Evolutionary conservation across 2,329 filamentous ascomycete species (phyloP), one percentile per base, ranked within the genome.

Genomic region (Talaromyces rugulosus): DNA sequence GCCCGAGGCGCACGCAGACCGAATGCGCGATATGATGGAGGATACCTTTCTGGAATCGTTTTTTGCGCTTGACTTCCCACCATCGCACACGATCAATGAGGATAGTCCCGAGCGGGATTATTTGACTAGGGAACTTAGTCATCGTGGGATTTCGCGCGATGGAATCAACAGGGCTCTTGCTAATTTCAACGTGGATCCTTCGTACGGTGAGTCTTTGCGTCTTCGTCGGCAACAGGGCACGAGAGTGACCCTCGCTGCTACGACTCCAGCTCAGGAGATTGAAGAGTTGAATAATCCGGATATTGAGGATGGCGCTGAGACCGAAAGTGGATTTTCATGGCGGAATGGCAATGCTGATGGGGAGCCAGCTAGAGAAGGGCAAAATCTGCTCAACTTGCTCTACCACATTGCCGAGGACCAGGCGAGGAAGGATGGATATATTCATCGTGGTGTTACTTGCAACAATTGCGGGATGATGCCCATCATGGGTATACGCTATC

Each of bases 341-440:
- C 71, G 76, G 18, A 75, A 78, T 51, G 75, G 73, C 5, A 74
- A 77, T 59, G 75, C 78, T 47, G 79, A 80, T 40, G 71, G 75
- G 11, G 66, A 72, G 63, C 67, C 77, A 66, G 68, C 74, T 61
- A 67, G 75, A 8, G 80, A 83, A 63, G 91, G 90, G 6, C 90
- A 95, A 70, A 93, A 92, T 63, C 87, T 96, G 56, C 89, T 96
- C 53, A 91, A 88, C 64, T 81, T 97, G 2, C 82, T 98, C 0
- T 98, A 96, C 72, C 87, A 93, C 62, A 96, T 98, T 54, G 96
- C 93, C 0, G 93, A 97, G 75, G 92, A 98, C 67, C 93, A 96
- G 72, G 92, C 93, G 1, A 86, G 89, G 61, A 85, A 91, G 58
- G 94, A 95, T 72, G 90, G 92, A 23, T 96, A 95, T 71, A 89